Base-by-base conservation (phyloP, 257 asterid genomes). In the Solanum raphanifolium region DNA sequence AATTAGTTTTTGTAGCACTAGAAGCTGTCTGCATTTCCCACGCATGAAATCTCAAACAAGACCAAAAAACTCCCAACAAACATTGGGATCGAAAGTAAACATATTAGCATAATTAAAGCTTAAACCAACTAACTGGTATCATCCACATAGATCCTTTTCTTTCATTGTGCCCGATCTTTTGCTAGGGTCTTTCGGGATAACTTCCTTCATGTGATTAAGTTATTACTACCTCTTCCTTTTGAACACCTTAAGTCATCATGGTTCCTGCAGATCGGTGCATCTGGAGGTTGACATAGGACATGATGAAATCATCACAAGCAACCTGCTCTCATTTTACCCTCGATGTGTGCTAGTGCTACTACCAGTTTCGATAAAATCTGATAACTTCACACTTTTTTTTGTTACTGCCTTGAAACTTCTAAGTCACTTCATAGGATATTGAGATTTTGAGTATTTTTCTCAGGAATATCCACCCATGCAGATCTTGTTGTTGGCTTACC, bases 401-500 rank as follows among this genome's bases (percentile, higher is more conserved):
- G 43, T 35, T 35, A 72, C 52, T 21, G 9, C 11, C 84, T 78
- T n/a, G 23, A 62, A 5, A 62, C 41, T 25, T 85, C 6, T 3
- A 41, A 38, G 21, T 71, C 68, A 65, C 20, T 58, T 87, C 35
- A 41, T 34, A 36, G 55, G 29, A 41, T 20, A 7, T 16, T 36
- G 39, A 69, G 36, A n/a, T 84, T 38, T 81, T 78, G 84, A 25
- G 27, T 68, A 31, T 41, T 46, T 27, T 16, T 52, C 79, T 35
- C 91, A 93, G 94, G 88, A 92, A 75, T 92, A 92, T 89, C 89
- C 92, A 66, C 58, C 89, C 85, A 78, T 85, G 93, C 92, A 92
- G 52, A 95, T 93, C 2, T 9, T 93, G 41, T 1, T 93, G 62
- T 58, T 93, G 90, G 98, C 96, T 20, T 95, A 93, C 91, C 98